Percentiles rank a stretch among this genome's conserved stretches.
These are phyloP conservation scores for Atkinsonella texensis DNA, from an alignment of 2,329 filamentous ascomycete species.

Conservation along the genomic window DNA sequence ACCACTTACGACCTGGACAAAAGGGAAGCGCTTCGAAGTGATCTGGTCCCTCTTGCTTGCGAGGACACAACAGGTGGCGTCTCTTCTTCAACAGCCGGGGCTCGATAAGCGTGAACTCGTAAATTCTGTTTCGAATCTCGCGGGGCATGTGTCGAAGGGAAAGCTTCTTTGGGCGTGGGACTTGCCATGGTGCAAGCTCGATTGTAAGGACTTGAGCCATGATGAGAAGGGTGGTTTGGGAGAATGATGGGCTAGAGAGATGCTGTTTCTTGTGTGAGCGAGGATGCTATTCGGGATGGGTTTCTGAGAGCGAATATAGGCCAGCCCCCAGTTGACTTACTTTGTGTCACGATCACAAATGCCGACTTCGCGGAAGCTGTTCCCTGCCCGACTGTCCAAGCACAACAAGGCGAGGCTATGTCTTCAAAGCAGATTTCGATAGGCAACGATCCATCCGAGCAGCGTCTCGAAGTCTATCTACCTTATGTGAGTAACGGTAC, in stretches of 20 bases:
- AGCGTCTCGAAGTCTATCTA: no score
- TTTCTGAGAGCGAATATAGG: no score
- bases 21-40: not conserved
- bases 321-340: no score
- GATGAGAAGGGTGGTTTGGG: not conserved
- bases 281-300: no score
- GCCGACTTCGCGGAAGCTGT: no score
- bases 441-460: no score
- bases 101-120: constrained; percentile 1
- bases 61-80: not conserved
- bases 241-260: no score
- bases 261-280: not conserved
- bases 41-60: not conserved
- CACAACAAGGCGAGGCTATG: no score
- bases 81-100: not conserved
- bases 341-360: no score
- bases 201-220: constrained; percentile 1
- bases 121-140: not conserved
- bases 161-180: not conserved
- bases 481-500: no score
- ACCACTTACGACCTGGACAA: not conserved
- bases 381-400: no score
- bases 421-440: no score
- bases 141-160: not conserved
- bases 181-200: not conserved